These are phyloP conservation scores for Epithemia pelagica DNA, from an alignment of 108 stramenopile species.

Conservation along the genomic window DNA sequence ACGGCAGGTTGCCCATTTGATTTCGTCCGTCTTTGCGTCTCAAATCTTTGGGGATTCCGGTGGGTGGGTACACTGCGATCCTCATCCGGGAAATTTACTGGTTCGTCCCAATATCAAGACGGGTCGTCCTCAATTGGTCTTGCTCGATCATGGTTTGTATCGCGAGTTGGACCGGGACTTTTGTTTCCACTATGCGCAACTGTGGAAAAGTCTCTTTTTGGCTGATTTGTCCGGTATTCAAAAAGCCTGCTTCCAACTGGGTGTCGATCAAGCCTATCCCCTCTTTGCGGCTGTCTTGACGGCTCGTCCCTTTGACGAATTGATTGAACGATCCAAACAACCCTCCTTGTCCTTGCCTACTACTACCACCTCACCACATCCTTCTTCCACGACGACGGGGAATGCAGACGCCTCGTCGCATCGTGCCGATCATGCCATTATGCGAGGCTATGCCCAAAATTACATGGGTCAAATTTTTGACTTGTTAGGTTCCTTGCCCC, in stretches of 20 bases:
- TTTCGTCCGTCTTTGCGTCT: conserved; percentile 71
- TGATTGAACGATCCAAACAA: conserved; percentile 62
- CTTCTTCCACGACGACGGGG: not conserved
- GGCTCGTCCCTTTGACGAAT: conserved; percentile 90
- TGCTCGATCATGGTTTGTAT: conserved; percentile 92
- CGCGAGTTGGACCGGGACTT: conserved; percentile 66
- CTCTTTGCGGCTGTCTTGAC: conserved; percentile 91
- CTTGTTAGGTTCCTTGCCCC: conserved; percentile 74
- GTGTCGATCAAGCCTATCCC: conserved; percentile 77
- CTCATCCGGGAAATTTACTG: conserved; percentile 91
- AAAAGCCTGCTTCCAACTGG: conserved; percentile 56
- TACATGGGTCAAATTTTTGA: conserved; percentile 79
- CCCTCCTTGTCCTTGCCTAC: conserved; percentile 11
- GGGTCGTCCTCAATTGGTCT: conserved; percentile 77
- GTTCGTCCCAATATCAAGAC: conserved; percentile 45
- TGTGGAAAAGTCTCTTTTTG: conserved; percentile 82
- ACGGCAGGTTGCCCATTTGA: conserved; percentile 60
- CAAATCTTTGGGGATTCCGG: conserved; percentile 50
- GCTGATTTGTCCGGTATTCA: conserved; percentile 80
- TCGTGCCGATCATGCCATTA: conserved; percentile 76
- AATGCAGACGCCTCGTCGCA: not conserved
- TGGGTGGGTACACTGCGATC: conserved; percentile 86
- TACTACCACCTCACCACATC: not conserved
- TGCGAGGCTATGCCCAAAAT: conserved; percentile 86
- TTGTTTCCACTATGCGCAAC: conserved; percentile 64